Evolutionary conservation across 2,329 filamentous ascomycete species (phyloP).

Genomic region (Berkeleyomyces rouxiae): DNA sequence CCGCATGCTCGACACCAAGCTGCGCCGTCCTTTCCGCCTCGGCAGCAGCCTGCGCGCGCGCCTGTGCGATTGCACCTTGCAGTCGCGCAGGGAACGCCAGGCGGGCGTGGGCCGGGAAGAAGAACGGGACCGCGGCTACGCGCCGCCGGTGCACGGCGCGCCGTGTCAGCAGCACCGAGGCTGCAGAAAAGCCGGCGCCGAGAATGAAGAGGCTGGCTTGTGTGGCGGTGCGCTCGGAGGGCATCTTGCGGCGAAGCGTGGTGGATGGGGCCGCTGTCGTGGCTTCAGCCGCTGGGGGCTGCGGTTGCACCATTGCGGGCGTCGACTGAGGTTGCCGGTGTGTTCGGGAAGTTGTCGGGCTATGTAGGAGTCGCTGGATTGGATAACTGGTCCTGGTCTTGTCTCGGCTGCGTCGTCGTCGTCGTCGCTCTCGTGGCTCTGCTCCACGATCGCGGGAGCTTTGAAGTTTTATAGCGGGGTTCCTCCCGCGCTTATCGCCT

Average conservation of each 20-base stretch:
- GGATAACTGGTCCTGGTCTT: too few species aligned
- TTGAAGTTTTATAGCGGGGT: background rate
- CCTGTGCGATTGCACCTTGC: background rate
- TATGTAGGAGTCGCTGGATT: too few species aligned
- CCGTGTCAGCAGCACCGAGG: conserved; percentile 55
- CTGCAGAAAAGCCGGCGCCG: conserved; percentile 57
- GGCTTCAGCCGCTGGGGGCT: background rate
- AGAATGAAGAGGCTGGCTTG: conserved; percentile 57
- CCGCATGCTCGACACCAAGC: too few species aligned
- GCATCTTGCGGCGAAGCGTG: conserved; percentile 16
- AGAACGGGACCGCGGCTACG: conserved; percentile 46
- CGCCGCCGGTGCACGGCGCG: conserved; percentile 51
- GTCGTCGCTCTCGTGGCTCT: too few species aligned
- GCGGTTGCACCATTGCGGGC: background rate
- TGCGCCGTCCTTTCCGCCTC: too few species aligned
- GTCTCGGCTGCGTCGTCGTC: too few species aligned
- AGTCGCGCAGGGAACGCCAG: conserved; percentile 20
- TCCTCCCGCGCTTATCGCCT: background rate
- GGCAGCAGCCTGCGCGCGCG: background rate
- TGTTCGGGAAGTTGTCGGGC: too few species aligned
- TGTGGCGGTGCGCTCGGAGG: conserved; percentile 34
- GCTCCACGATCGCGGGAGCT: background rate
- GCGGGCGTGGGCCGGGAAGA: conserved; percentile 47
- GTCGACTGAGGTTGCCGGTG: too few species aligned
- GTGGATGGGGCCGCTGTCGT: background rate